Percentiles rank a stretch among this genome's conserved stretches.
These are phyloP conservation scores for Anthracocystis panici-leucophaei DNA, from an alignment of 1,284 basidiomycete species.

Conservation along the genomic window DNA sequence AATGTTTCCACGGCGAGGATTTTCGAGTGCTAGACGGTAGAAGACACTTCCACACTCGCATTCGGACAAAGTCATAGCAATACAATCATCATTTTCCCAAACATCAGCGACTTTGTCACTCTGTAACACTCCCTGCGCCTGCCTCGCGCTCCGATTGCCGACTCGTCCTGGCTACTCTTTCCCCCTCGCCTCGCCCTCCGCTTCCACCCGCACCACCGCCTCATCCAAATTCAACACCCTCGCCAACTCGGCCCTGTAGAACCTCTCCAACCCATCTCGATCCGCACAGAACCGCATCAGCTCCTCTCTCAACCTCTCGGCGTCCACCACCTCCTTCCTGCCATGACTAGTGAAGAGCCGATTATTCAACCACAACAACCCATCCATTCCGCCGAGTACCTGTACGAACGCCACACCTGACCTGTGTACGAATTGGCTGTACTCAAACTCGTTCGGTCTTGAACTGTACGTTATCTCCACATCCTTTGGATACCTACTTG, in stretches of 20 bases:
- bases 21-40: conserved; percentile 58
- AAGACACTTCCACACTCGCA: too few relatives aligned
- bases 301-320: conserved; percentile 13
- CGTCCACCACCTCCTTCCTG: background rate
- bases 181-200: background rate
- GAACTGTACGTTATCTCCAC: conserved; percentile 62
- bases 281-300: conserved; percentile 59
- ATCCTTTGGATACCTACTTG: conserved; percentile 49
- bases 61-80: too few relatives aligned
- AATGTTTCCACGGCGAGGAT: conserved; percentile 61
- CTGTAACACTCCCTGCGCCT: conserved; percentile 7
- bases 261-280: conserved; percentile 46
- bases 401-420: conserved; percentile 67
- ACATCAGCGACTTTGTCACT: background rate
- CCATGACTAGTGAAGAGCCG: conserved; percentile 58
- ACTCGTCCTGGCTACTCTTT: conserved; percentile 28
- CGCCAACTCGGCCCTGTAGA: conserved; percentile 54
- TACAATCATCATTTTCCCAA: too few relatives aligned
- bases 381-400: conserved; percentile 61
- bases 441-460: conserved; percentile 66
- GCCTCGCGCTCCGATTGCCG: conserved; percentile 4
- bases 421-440: conserved; percentile 67
- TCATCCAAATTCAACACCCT: conserved; percentile 40
- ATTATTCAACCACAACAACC: conserved; percentile 68
- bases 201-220: conserved; percentile 30